Evolutionary conservation across 257 asterid genomes (phyloP).

Genomic region (Nicotiana attenuata): DNA sequence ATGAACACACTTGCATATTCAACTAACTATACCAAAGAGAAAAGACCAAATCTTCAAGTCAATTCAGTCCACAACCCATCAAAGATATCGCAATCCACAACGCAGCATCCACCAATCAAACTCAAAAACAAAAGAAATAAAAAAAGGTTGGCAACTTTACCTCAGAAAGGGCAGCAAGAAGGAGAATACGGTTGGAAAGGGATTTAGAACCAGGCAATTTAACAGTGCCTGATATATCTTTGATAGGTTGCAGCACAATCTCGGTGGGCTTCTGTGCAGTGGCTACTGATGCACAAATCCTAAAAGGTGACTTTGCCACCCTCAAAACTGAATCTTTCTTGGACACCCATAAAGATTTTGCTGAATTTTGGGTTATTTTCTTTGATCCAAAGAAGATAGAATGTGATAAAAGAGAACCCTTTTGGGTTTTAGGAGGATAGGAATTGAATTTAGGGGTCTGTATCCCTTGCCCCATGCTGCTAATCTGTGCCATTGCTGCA

Average conservation of each 20-base stretch:
- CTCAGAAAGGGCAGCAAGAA: constrained; percentile 96
- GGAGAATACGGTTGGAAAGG: constrained; percentile 90
- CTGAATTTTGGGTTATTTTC: constrained; percentile 26
- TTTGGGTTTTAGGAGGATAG: constrained; percentile 24
- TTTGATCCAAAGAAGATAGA: constrained; percentile 54
- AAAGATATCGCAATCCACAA: background rate
- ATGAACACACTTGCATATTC: background rate
- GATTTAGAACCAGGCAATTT: constrained; percentile 98
- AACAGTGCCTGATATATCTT: constrained; percentile 82
- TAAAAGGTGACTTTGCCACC: constrained; percentile 22
- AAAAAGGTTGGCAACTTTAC: constrained; percentile 24
- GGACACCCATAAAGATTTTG: constrained; percentile 35
- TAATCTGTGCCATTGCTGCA: constrained; percentile 37
- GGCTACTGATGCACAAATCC: constrained; percentile 62
- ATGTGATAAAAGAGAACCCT: constrained; percentile 28
- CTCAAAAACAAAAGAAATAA: background rate
- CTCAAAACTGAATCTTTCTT: constrained; percentile 44
- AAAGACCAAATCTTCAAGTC: background rate
- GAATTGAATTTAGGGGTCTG: constrained; percentile 40
- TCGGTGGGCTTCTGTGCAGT: constrained; percentile 87
- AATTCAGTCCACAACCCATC: background rate
- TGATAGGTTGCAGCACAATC: constrained; percentile 83
- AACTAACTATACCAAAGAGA: background rate
- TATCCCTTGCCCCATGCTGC: constrained; percentile 46
- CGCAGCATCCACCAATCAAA: background rate